Evolutionary conservation across 1,284 basidiomycete genomes (phyloP).

Genomic region (Leucoagaricus sp.): DNA sequence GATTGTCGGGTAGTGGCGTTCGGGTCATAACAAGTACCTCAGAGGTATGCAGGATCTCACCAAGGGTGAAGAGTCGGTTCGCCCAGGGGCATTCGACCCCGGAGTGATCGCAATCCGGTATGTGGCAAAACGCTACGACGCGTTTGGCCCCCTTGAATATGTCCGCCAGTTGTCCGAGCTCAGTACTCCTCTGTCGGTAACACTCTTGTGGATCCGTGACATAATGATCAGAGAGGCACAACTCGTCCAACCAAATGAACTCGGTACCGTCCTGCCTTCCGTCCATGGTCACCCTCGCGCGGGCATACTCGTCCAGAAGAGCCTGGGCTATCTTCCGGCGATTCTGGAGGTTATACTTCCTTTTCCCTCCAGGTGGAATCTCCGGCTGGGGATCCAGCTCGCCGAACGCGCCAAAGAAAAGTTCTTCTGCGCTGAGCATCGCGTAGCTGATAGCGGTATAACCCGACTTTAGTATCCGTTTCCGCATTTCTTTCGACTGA

Average conservation of each 20-base stretch:
- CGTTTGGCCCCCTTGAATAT: constrained; percentile 22
- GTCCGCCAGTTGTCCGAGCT: constrained; percentile 24
- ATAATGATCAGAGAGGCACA: constrained; percentile 20
- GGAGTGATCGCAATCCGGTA: constrained; percentile 24
- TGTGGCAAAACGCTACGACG: constrained; percentile 26
- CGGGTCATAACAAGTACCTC: constrained; percentile 19
- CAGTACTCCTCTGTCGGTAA: constrained; percentile 1
- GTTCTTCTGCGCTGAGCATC: neutral
- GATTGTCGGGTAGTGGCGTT: neutral
- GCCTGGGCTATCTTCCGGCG: constrained; percentile 7
- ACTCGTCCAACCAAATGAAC: constrained; percentile 28
- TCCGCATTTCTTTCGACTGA: neutral
- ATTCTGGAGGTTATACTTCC: neutral
- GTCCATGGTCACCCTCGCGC: neutral
- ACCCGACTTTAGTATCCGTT: neutral
- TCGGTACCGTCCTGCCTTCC: neutral
- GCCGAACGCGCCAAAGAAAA: neutral
- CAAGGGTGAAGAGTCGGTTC: constrained; percentile 24
- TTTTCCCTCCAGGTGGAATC: neutral
- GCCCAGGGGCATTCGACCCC: constrained; percentile 23
- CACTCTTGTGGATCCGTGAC: neutral
- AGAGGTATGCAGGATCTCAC: constrained; percentile 25
- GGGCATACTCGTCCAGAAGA: constrained; percentile 15
- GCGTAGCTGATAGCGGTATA: constrained; percentile 11
- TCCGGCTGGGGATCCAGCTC: neutral